Percentiles rank a stretch among this genome's conserved stretches.
phyloP scores from a whole-genome alignment of 345 rosid genomes.

The Abelmoschus esculentus region DNA sequence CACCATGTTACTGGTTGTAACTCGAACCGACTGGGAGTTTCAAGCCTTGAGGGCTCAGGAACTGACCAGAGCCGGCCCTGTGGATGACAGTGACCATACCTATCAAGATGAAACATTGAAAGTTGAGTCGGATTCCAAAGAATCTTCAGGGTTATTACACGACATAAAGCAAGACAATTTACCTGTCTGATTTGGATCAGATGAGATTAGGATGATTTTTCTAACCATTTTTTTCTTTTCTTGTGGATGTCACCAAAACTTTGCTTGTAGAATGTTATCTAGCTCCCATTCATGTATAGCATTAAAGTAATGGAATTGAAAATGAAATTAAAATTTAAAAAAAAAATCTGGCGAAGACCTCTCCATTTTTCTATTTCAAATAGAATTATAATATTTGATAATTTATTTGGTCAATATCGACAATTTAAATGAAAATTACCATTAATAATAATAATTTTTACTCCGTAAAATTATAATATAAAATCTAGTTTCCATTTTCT shows the following conservation, averaged over 20 bases:
- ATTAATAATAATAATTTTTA: too few relatives aligned
- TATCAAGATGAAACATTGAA: not conserved
- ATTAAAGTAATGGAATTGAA: not conserved
- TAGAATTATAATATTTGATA: not conserved
- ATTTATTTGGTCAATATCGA: not conserved
- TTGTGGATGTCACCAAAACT: not conserved
- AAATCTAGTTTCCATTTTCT: not conserved
- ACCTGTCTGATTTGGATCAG: conserved; percentile 4
- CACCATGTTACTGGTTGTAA: conserved; percentile 53
- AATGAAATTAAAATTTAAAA: not conserved
- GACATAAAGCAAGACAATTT: not conserved
- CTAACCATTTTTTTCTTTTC: not conserved
- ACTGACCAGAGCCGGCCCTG: not conserved
- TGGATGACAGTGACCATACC: not conserved
- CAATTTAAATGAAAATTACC: too few relatives aligned
- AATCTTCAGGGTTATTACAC: not conserved
- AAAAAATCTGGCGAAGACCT: not conserved
- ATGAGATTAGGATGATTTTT: not conserved
- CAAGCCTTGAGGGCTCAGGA: conserved; percentile 48
- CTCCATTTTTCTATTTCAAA: not conserved
- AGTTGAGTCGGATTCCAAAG: conserved; percentile 1
- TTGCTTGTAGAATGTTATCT: not conserved
- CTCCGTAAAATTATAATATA: not conserved
- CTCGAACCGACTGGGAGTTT: conserved; percentile 56
- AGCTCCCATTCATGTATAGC: not conserved